Base-by-base conservation (phyloP, 805 yeast species). In the Phaffomyces antillensis region DNA sequence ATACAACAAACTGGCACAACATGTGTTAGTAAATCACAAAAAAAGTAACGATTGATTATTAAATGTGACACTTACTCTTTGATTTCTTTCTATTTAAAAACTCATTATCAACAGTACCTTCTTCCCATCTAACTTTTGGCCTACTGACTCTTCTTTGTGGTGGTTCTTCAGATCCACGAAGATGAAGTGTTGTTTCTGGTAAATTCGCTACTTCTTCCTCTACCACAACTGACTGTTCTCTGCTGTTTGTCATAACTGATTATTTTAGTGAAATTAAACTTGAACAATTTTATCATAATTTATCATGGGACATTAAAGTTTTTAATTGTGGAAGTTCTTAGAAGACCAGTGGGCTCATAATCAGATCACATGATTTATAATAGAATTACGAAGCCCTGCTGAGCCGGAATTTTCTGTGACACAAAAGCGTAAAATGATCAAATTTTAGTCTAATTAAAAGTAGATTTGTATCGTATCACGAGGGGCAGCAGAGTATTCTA, bases 21-120 rank as follows among this genome's bases (percentile, higher is more conserved):
- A 18, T 41, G 37, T 26, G 15, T n/a, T 7, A n/a, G 18, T 16
- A 9, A 26, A 5, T 28, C 3, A 28, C 13, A 20, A 4, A 20
- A 5, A 20, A 20, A n/a, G n/a, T 20, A 20, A 7, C n/a, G 13
- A 10, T 30, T 7, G 3, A 30, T 13, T 30, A 15, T 30, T 30
- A 6, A 7, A 30, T 12, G n/a, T 7, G 33, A 12, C 25, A 60
- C 71, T 42, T 50, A 68, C 73, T 83, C 63, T 91, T 91, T 12
- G 96, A 78, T 60, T 88, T 89, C 68, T 93, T 93, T 67, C 79
- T 86, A 58, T 83, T 76, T 85, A 93, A 71, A 59, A 85, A 65
- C 65, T 91, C 99, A 61, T 91, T 91, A 62, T 91, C 98, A 5
- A 93, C 73, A 4, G 87, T 90, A 39, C 82, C 95, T 33, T 83